Evolutionary conservation across 1,284 basidiomycete genomes (phyloP), one percentile per base, ranked within the genome.

Genomic region (Tylopilus sp.): DNA sequence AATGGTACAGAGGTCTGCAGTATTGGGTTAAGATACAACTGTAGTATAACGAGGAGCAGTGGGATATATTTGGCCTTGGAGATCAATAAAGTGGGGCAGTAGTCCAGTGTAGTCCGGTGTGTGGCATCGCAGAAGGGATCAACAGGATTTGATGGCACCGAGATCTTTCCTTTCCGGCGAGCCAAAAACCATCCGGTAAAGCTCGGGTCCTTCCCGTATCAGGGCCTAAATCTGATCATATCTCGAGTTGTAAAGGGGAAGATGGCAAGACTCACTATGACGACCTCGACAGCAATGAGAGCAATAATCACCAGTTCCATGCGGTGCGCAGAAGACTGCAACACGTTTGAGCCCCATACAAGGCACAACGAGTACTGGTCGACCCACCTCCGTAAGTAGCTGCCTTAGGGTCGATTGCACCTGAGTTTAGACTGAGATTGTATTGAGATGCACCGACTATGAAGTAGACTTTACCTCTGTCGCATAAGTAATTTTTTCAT

Each of bases 241-340:
- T n/a, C 40, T 43, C 21, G 6, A 31, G 23, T 23, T 13, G 13
- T 21, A 72, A 51, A 31, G 81, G n/a, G n/a, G 77, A 39, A 47
- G 11, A 45, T 16, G 6, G 16, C 13, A 43, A 41, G 21, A 76
- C 86, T 66, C 61, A 92, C 91, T 49, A 95, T 86, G 55, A 91
- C 75, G 21, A 93, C 92, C 66, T 95, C 92, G 8, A 94, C 91
- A 0, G 92, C 88, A 59, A 95, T 95, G 48, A 95, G 82, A 0
- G 79, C 76, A 55, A 95, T 95, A 60, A 95, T 95, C 55, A 95
- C 86, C 1, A 95, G 71, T 68, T 96, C 92, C 90, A 96, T 93
- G 5, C 87, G 79, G 59, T 94, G 90, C 1, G 77, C 80, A 3
- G 89, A 91, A 7, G 89, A 88, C 88, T 92, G 54, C n/a, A 13